Percentiles rank a stretch among this genome's conserved stretches.
Evolutionary conservation across 202 grass and related monocot species (phyloP).

Genomic region (Setaria viridis): DNA sequence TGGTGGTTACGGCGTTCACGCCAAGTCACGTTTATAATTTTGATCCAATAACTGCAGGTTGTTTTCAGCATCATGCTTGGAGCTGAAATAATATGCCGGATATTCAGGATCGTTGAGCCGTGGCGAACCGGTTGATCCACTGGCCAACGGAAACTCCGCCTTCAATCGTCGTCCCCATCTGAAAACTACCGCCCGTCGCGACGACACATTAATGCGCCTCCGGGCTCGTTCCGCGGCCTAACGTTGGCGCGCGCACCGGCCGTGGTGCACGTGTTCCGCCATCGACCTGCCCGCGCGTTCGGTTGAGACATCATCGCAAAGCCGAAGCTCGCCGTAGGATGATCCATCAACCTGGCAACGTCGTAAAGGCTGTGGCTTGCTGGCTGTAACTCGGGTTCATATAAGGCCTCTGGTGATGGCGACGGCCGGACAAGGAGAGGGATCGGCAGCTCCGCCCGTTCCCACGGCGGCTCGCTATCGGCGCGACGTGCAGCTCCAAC

Average conservation of each 20-base stretch:
- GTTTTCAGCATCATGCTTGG: neutral
- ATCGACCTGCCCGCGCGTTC: neutral
- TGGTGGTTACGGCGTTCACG: neutral
- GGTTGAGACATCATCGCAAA: constrained; percentile 32
- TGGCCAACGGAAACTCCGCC: constrained; percentile 14
- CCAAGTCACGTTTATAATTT: neutral
- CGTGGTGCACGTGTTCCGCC: constrained; percentile 4
- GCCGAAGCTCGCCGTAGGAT: neutral
- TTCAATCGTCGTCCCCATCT: neutral
- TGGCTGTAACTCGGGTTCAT: neutral
- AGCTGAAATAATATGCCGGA: neutral
- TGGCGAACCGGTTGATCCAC: neutral
- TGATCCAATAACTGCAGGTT: neutral
- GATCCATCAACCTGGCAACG: too few species aligned
- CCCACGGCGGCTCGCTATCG: constrained; percentile 8
- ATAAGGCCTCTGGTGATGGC: neutral
- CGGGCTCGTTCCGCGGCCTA: neutral
- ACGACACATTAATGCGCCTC: constrained; percentile 32
- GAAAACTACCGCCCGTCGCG: constrained; percentile 4
- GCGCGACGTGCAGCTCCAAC: neutral
- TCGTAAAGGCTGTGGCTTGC: neutral
- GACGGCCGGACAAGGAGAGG: neutral
- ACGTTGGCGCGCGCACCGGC: neutral
- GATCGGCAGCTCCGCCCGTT: constrained; percentile 41
- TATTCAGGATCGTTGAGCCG: neutral